Evolutionary conservation across 352 stramenopile species (phyloP).

Genomic region (Globisporangium spiculum): DNA sequence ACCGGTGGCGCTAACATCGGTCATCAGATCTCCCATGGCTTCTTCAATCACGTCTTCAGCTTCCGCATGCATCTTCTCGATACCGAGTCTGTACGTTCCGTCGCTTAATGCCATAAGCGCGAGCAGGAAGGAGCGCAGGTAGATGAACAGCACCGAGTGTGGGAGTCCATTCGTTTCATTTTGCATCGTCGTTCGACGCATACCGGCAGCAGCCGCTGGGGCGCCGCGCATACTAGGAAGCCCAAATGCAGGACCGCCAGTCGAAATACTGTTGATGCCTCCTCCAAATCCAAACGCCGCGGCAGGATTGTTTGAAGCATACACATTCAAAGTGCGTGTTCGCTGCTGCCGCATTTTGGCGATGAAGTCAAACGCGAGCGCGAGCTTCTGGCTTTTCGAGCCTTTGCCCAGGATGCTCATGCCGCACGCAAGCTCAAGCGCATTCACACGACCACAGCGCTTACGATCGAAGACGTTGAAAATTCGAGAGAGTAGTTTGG

Average conservation of each 20-base stretch:
- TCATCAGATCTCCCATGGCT: conserved; percentile 84
- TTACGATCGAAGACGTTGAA: conserved; percentile 89
- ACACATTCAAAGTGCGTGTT: conserved; percentile 67
- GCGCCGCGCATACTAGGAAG: conserved; percentile 51
- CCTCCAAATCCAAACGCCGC: conserved; percentile 34
- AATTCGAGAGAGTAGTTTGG: conserved; percentile 74
- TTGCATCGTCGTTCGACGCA: conserved; percentile 34
- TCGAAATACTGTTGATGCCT: conserved; percentile 48
- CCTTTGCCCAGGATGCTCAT: conserved; percentile 83
- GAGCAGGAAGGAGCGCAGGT: conserved; percentile 80
- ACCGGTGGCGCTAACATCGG: conserved; percentile 62
- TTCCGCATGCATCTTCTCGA: conserved; percentile 87
- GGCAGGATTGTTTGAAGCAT: conserved; percentile 32
- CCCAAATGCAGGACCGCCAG: conserved; percentile 46
- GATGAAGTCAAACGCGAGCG: conserved; percentile 85
- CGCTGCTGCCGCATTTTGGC: conserved; percentile 80
- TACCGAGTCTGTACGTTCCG: conserved; percentile 68
- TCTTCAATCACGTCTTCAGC: conserved; percentile 86
- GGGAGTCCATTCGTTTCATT: conserved; percentile 64
- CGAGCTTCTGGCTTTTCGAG: conserved; percentile 86
- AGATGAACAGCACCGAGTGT: conserved; percentile 83
- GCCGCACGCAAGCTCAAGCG: conserved; percentile 80
- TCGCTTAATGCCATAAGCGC: conserved; percentile 86
- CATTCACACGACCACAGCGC: conserved; percentile 75
- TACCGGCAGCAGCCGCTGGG: conserved; percentile 26